Base-by-base conservation (phyloP, 805 yeast genomes). In the Teunomyces lycoperdinae region DNA sequence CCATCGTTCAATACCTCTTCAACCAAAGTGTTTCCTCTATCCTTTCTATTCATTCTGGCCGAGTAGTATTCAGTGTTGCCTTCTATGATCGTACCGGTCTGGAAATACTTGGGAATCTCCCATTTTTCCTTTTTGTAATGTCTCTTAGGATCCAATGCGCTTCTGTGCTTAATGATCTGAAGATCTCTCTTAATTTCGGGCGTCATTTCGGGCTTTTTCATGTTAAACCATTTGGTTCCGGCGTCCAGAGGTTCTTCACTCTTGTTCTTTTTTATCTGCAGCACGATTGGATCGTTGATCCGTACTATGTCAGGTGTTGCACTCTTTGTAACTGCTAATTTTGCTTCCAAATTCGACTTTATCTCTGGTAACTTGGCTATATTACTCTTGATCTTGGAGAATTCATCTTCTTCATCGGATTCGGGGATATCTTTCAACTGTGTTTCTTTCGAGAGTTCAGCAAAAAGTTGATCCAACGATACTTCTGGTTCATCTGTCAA, bases 81-180 rank as follows among this genome's bases (percentile, higher is more conserved):
- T 57, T 87, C 94, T 24, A 91, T 67, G 32, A 94, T 80, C 0
- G 97, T 90, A 11, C 99, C 99, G 57, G 87, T 79, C 49, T 92
- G 94, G 64, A 94, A 90, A 54, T 76, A 81, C 58, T 87, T 88
- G 41, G 96, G 92, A 6, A 77, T 75, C 43, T 75, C 77, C 86
- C 90, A 85, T 51, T 83, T 83, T 50, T 86, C 94, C 64, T 88
- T 89, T 68, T 88, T 89, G 69, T 94, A 94, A 68, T 89, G 96
- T 58, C 97, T 80, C 69, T 94, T 94, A 6, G 97, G 98, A 63
- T 94, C 98, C 52, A 94, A 75, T 8, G 90, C 96, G 47, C 87
- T 85, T 67, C 99, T 82, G 71, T 92, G 88, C 60, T 89, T 84
- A 50, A 94, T 74, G 11, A 94, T 69, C 59, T 82, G 73, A 56